phyloP scores from a whole-genome alignment of 2,329 filamentous ascomycete species.

The Hypoxylon sp. region DNA sequence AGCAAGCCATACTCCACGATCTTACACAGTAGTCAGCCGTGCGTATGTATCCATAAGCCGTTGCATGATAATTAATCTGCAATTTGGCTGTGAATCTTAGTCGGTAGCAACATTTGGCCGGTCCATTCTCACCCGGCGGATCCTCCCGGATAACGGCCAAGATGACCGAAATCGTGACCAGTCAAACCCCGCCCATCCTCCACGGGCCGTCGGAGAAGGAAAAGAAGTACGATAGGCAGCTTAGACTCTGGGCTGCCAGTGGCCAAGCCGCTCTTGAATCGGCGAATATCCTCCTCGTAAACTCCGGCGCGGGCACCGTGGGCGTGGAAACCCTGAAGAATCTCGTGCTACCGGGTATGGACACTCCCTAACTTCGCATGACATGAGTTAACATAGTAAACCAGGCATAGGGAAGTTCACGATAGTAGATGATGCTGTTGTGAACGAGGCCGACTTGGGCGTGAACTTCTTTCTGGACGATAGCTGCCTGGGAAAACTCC shows the following conservation, averaged over 20 bases:
- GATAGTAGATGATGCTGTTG: constrained; percentile 82
- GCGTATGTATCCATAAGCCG: background rate
- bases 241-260: constrained; percentile 92
- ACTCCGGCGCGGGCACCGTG: constrained; percentile 86
- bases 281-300: constrained; percentile 90
- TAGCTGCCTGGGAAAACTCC: constrained; percentile 77
- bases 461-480: constrained; percentile 98
- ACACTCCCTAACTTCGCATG: background rate
- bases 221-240: constrained; percentile 92
- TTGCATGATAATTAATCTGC: background rate
- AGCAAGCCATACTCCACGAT: background rate
- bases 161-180: constrained; percentile 60
- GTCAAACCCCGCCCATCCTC: constrained; percentile 61
- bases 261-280: constrained; percentile 92
- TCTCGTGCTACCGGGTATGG: constrained; percentile 84
- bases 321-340: constrained; percentile 96
- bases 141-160: constrained; percentile 27
- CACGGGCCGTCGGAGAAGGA: constrained; percentile 70
- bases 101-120: constrained; percentile 8
- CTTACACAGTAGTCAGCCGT: background rate
- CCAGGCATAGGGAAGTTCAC: constrained; percentile 88
- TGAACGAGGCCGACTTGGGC: constrained; percentile 86
- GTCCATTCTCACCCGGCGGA: constrained; percentile 17
- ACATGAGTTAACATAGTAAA: constrained; percentile 40
- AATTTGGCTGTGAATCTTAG: background rate